Evolutionary conservation across 306 rosid genomes (phyloP), one percentile per base, ranked within the genome.

Genomic region (Rosa persica): DNA sequence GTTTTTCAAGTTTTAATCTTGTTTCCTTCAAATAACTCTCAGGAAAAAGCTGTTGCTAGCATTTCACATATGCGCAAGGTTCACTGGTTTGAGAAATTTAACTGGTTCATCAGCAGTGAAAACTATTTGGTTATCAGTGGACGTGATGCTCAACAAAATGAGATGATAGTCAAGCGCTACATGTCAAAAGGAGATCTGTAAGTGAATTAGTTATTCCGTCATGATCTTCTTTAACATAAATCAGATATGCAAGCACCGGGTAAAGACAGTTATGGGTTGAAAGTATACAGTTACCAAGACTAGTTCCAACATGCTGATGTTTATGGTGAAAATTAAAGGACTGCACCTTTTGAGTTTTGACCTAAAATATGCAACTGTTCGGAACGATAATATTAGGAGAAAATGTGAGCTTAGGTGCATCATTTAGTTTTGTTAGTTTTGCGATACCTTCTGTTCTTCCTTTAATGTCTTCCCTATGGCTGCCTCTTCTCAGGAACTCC

Each of bases 51-150:
- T 34, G 92, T 95, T 61, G 96, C 98, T 81, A 80, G 96, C 67
- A 95, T 95, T 74, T 91, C 99, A 67, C 97, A 95, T 81, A 91
- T 95, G 90, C 97, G 99, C 79, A 95, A 93, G 84, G 98, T 95
- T 86, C 99, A 95, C 83, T 95, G 99, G 99, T 95, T 95, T 88
- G 99, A 95, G 89, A 95, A 95, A 84, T 95, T 95, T 77, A 90
- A 95, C 82, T 95, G 99, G 99, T 95, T 93, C 82, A 90, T 93
- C 78, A 93, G 94, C 89, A 93, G 98, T 79, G 99, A 95, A 89
- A 95, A 95, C 88, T 95, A 95, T 88, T 88, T 95, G 91, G 88
- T 93, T 84, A 93, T 95, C 83, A 95, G 99, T 70, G 99, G 99
- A 72, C 94, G 96, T 71, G 99, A 95, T 88, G 99, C 99, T 65